Conservation (phyloP, 192 early-diverging fungal genomes). For the Coemansia sp. region DNA sequence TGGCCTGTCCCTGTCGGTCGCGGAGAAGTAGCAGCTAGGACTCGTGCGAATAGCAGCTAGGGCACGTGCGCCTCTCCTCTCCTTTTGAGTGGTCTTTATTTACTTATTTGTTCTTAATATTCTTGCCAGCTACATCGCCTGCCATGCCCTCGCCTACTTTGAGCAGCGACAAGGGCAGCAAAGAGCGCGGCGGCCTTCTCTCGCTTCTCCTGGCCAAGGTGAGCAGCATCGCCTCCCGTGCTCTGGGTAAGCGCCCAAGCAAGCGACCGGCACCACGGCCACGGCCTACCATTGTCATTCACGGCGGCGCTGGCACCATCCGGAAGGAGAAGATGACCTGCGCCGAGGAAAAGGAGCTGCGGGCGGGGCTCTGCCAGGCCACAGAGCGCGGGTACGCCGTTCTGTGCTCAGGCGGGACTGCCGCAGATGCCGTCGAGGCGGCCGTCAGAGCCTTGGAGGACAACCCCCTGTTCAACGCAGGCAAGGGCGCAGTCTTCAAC, state of each 20-base stretch:
- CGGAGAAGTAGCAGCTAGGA: not conserved
- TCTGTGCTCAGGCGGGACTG: conserved; percentile 14
- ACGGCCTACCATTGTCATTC: conserved; percentile 27
- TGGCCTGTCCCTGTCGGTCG: not conserved
- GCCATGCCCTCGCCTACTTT: not conserved
- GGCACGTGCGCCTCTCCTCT: not conserved
- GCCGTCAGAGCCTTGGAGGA: conserved; percentile 48
- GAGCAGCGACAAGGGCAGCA: no score
- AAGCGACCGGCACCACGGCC: not conserved
- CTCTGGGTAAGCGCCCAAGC: not conserved
- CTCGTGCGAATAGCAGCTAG: not conserved
- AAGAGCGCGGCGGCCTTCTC: not conserved
- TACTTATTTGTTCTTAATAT: not conserved
- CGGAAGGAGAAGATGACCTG: conserved; percentile 29
- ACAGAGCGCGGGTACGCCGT: conserved; percentile 23
- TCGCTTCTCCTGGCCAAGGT: not conserved
- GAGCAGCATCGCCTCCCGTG: not conserved
- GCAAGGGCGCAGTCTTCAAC: conserved; percentile 38
- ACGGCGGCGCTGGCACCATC: conserved; percentile 32
- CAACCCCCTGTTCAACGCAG: conserved; percentile 40
- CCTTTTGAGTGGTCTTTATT: not conserved
- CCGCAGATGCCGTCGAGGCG: conserved; percentile 49
- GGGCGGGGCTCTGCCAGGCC: conserved; percentile 17
- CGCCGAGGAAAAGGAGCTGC: conserved; percentile 23
- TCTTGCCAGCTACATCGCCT: not conserved